Evolutionary conservation across 2,329 filamentous ascomycete genomes (phyloP).

Genomic region (Beauveria caledonica): DNA sequence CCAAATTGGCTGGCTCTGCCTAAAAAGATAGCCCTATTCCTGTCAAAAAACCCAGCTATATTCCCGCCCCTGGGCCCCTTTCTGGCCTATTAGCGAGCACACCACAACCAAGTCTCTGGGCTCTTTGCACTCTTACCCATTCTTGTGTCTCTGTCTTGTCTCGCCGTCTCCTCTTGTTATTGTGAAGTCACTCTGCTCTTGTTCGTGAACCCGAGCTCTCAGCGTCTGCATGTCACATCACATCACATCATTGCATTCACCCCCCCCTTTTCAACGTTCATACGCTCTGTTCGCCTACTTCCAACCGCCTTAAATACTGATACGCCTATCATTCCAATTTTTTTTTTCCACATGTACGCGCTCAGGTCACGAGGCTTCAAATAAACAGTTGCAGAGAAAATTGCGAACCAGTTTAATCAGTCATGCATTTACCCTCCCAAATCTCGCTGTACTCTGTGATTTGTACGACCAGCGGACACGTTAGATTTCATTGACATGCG

Average conservation of each 20-base stretch:
- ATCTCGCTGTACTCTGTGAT: neutral
- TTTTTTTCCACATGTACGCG: too few species aligned
- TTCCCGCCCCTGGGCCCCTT: neutral
- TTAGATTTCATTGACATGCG: neutral
- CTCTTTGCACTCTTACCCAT: neutral
- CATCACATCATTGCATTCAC: neutral
- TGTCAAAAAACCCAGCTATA: neutral
- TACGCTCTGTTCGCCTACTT: neutral
- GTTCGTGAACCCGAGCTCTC: neutral
- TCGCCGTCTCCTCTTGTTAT: constrained; percentile 1
- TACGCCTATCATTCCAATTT: too few species aligned
- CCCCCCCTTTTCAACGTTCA: neutral
- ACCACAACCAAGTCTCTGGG: neutral
- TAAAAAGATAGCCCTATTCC: neutral
- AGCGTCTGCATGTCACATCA: constrained; percentile 5
- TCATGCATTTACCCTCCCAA: neutral
- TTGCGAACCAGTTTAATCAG: neutral
- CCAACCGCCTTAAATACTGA: neutral
- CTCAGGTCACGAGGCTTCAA: too few species aligned
- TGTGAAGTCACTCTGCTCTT: neutral
- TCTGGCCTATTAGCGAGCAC: neutral
- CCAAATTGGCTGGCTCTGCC: neutral
- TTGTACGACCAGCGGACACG: neutral
- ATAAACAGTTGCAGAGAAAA: too few species aligned
- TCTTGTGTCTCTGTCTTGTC: neutral